Evolutionary conservation across 139 green algal species (phyloP).

Genomic region (Chlamydomonas sp.): DNA sequence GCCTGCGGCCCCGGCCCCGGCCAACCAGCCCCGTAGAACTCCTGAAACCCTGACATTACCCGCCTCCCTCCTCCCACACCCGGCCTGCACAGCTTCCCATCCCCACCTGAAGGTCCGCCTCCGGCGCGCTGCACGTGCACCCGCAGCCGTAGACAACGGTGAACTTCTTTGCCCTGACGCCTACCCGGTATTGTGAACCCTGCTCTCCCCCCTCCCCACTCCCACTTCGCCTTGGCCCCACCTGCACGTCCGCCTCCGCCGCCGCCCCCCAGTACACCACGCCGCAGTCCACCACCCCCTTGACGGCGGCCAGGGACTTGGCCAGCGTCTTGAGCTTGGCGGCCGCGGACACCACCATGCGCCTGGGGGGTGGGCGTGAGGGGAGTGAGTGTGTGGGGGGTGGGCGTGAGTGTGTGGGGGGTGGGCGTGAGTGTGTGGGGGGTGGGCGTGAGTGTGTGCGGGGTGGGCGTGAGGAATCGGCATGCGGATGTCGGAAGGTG

Average conservation of each 20-base stretch:
- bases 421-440: neutral
- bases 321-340: conserved; percentile 77
- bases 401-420: neutral
- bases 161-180: too few relatives aligned
- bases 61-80: too few relatives aligned
- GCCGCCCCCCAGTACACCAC: conserved; percentile 86
- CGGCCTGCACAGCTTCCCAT: too few relatives aligned
- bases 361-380: neutral
- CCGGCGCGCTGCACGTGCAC: too few relatives aligned
- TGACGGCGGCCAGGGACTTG: conserved; percentile 50
- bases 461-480: neutral
- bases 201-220: neutral
- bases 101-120: too few relatives aligned
- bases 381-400: neutral
- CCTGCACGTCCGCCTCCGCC: conserved; percentile 19
- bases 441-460: neutral
- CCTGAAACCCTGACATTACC: too few relatives aligned
- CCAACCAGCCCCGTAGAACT: too few relatives aligned
- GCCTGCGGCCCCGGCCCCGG: too few relatives aligned
- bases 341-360: neutral
- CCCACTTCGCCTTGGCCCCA: neutral
- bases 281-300: conserved; percentile 36
- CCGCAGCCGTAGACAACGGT: too few relatives aligned
- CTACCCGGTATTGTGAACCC: neutral
- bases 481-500: too few relatives aligned